A percentile compares a stretch with the other conserved stretches of the same genome.
phyloP scores from a whole-genome alignment of 2,329 filamentous ascomycete genomes.

The Diaporthe australafricana region DNA sequence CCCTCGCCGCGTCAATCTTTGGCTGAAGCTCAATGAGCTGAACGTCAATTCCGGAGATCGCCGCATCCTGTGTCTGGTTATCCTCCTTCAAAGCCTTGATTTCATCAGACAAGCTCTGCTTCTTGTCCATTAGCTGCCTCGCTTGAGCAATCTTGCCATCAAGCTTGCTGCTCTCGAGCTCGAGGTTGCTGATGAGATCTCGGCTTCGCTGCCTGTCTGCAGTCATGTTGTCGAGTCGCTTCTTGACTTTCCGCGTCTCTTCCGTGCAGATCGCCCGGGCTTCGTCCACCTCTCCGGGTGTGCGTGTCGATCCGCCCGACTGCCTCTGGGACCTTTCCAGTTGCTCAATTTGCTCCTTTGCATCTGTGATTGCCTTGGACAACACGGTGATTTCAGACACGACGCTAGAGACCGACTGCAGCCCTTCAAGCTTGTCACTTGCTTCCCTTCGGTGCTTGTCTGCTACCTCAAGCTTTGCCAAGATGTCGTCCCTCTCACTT shows the following conservation, averaged over 20 bases:
- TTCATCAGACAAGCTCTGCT: slow-evolving; percentile 75
- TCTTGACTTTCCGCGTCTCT: slow-evolving; percentile 73
- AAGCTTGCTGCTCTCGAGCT: slow-evolving; percentile 82
- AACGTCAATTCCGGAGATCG: slow-evolving; percentile 75
- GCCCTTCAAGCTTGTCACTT: slow-evolving; percentile 61
- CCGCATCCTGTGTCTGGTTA: slow-evolving; percentile 75
- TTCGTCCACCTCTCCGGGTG: slow-evolving; percentile 86
- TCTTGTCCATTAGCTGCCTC: slow-evolving; percentile 83
- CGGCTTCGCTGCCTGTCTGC: slow-evolving; percentile 78
- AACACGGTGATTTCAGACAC: slow-evolving; percentile 81
- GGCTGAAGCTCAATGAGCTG: slow-evolving; percentile 82
- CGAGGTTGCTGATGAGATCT: slow-evolving; percentile 75
- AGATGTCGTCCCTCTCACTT: slow-evolving; percentile 68
- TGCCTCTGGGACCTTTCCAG: slow-evolving; percentile 82
- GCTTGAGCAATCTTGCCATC: slow-evolving; percentile 78
- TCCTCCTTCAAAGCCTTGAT: slow-evolving; percentile 80
- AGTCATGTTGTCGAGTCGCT: slow-evolving; percentile 72
- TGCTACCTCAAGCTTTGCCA: slow-evolving; percentile 73
- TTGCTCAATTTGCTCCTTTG: slow-evolving; percentile 79
- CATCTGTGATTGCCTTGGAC: slow-evolving; percentile 75
- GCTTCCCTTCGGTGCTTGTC: slow-evolving; percentile 75
- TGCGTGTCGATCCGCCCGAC: slow-evolving; percentile 71
- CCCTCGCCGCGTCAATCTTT: slow-evolving; percentile 79
- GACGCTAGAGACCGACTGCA: slow-evolving; percentile 81
- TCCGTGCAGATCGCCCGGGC: slow-evolving; percentile 76